phyloP scores from a whole-genome alignment of 345 rosid genomes.

The Gossypium arboreum region DNA sequence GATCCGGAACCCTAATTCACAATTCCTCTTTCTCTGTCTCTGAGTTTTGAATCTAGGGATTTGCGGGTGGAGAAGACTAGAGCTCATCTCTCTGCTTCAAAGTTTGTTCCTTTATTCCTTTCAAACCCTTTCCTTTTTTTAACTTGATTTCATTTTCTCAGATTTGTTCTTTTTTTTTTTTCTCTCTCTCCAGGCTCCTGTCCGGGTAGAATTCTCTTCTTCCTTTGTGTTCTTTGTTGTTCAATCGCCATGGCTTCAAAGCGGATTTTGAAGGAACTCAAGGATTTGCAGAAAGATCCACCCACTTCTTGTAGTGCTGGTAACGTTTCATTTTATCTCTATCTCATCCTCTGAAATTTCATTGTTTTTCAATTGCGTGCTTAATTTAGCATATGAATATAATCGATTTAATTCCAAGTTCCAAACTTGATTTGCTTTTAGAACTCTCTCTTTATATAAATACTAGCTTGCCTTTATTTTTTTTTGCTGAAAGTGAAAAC shows the following conservation, averaged over 20 bases:
- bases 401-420: background rate
- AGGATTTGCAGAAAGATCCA: conserved; percentile 48
- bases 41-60: conserved; percentile 11
- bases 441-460: background rate
- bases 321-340: background rate
- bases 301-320: conserved; percentile 51
- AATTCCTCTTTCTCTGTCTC: background rate
- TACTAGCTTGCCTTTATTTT: background rate
- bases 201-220: background rate
- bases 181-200: background rate
- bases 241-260: conserved; percentile 38
- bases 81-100: conserved; percentile 7
- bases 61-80: background rate
- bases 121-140: background rate
- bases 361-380: background rate
- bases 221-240: background rate
- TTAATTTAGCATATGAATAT: background rate
- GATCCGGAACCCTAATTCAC: background rate
- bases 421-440: background rate
- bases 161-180: background rate
- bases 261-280: conserved; percentile 46
- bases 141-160: conserved; percentile 3
- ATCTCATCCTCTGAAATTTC: background rate
- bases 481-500: no score
- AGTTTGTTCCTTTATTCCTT: background rate